Percentiles rank a stretch among this genome's conserved stretches.
Conservation (phyloP, 2,329 filamentous ascomycete genomes). For the Pestalotiopsis fici region DNA sequence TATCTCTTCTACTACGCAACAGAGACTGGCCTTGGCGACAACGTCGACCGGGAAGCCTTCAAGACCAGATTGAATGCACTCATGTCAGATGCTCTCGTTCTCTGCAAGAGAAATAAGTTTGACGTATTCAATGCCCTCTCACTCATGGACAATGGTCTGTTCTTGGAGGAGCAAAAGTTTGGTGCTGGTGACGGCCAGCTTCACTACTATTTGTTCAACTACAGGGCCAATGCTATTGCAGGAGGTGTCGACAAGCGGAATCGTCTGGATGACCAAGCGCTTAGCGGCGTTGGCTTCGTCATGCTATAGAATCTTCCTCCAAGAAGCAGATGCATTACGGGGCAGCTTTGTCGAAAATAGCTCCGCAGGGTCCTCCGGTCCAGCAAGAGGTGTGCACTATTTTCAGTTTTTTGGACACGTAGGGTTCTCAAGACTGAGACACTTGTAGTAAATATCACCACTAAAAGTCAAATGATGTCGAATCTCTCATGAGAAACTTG, state of each 20-base stretch:
- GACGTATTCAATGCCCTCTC: constrained; percentile 97
- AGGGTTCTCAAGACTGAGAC: too few species aligned
- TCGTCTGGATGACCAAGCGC: constrained; percentile 71
- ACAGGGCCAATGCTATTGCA: constrained; percentile 80
- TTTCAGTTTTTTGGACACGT: too few species aligned
- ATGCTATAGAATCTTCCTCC: constrained; percentile 57
- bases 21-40: constrained; percentile 68
- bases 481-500: too few species aligned
- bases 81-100: constrained; percentile 81
- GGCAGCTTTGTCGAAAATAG: background rate
- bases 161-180: constrained; percentile 92
- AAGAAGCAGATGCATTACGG: background rate
- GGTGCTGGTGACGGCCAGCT: constrained; percentile 91
- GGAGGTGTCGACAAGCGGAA: constrained; percentile 85
- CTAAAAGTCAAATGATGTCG: too few species aligned
- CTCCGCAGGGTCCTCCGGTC: too few species aligned
- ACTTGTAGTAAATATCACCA: too few species aligned
- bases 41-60: constrained; percentile 58
- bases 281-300: constrained; percentile 88
- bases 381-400: too few species aligned
- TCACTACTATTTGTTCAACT: constrained; percentile 98
- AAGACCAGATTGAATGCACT: constrained; percentile 81
- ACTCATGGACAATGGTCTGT: constrained; percentile 89
- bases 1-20: constrained; percentile 98
- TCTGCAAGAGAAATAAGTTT: constrained; percentile 82